Conservation (phyloP, 768 basidiomycete species). For the Lactifluus volemus region DNA sequence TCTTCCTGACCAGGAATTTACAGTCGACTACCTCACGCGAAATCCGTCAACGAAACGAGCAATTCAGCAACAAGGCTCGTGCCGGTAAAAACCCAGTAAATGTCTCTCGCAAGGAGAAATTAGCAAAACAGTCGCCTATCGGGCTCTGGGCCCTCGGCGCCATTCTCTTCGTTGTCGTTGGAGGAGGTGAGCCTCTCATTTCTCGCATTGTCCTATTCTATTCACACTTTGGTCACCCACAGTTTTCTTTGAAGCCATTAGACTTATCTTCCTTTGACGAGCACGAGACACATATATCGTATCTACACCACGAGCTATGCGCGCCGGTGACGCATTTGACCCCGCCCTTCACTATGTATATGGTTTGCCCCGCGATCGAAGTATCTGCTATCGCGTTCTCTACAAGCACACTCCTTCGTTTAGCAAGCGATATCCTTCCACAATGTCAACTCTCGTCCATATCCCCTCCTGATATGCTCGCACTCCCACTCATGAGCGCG, state of each 20-base stretch:
- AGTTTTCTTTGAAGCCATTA: conserved; percentile 71
- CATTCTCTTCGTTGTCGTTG: conserved; percentile 69
- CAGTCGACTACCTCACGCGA: conserved; percentile 60
- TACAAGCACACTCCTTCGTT: not conserved
- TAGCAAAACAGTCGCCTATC: conserved; percentile 67
- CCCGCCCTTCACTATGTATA: not conserved
- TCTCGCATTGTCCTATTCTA: not conserved
- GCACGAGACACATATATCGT: not conserved
- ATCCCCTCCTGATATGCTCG: conserved; percentile 44
- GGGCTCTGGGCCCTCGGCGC: conserved; percentile 64
- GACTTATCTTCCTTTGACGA: conserved; percentile 54
- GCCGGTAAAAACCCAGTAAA: conserved; percentile 71
- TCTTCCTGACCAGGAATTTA: not conserved
- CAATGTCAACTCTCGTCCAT: conserved; percentile 24
- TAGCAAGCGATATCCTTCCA: not conserved
- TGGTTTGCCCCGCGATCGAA: not conserved
- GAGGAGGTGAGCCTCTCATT: conserved; percentile 52
- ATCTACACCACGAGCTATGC: not conserved
- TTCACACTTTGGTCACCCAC: not conserved
- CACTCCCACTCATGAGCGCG: conserved; percentile 49
- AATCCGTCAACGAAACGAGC: conserved; percentile 68
- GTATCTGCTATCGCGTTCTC: not conserved
- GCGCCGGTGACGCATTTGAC: not conserved
- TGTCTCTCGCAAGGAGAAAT: conserved; percentile 59
- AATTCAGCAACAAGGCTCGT: conserved; percentile 68